Percentiles rank a stretch among this genome's conserved stretches.
Evolutionary conservation across 1,284 basidiomycete genomes (phyloP).

Genomic region (Boletus smithii): DNA sequence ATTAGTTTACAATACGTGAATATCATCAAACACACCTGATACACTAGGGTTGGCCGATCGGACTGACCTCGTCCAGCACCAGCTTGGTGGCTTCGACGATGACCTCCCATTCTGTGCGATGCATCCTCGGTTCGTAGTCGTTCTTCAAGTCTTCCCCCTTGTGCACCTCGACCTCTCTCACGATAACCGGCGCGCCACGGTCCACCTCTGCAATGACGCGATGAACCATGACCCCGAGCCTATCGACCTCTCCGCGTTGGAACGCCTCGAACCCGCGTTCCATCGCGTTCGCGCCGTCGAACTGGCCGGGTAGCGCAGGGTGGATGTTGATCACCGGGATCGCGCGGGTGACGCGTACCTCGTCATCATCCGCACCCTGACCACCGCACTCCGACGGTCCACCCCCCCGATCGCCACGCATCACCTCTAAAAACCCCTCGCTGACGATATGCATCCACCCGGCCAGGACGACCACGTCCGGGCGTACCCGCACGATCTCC

Average conservation of each 20-base stretch:
- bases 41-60: constrained; percentile 1
- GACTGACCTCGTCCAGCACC: constrained; percentile 54
- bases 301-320: constrained; percentile 91
- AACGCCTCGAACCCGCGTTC: constrained; percentile 88
- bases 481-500: constrained; percentile 60
- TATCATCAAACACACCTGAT: constrained; percentile 13
- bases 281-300: constrained; percentile 92
- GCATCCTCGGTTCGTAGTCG: constrained; percentile 74
- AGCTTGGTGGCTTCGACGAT: constrained; percentile 83
- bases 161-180: constrained; percentile 73
- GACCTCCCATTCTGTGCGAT: constrained; percentile 83
- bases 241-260: constrained; percentile 71
- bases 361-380: too few relatives aligned
- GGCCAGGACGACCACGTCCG: constrained; percentile 89
- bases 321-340: constrained; percentile 96
- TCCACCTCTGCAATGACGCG: constrained; percentile 93
- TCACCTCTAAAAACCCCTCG: constrained; percentile 51
- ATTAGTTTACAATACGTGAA: constrained; percentile 18
- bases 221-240: constrained; percentile 93
- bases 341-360: constrained; percentile 33
- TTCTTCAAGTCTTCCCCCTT: constrained; percentile 72
- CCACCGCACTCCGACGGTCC: too few relatives aligned
- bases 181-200: constrained; percentile 83
- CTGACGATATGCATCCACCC: constrained; percentile 97
- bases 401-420: constrained; percentile 36